phyloP scores from a whole-genome alignment of 352 stramenopile genomes.

The Pythium folliculosum region DNA sequence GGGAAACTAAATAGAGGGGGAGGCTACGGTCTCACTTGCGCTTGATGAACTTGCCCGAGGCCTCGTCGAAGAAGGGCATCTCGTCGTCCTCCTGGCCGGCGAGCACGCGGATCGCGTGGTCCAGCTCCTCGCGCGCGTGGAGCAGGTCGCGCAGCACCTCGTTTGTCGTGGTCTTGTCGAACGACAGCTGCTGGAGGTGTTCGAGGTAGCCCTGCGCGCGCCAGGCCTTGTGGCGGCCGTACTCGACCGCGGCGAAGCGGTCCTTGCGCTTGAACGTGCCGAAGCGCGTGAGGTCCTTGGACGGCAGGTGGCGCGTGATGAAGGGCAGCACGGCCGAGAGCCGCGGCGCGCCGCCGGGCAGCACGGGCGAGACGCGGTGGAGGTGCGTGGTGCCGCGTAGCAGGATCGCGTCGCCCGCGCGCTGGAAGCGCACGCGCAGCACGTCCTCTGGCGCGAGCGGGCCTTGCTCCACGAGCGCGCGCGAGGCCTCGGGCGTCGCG shows the following conservation, averaged over 20 bases:
- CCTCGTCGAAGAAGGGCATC: constrained; percentile 33
- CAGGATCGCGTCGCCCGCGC: constrained; percentile 25
- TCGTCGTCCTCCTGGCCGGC: constrained; percentile 27
- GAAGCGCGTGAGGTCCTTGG: constrained; percentile 28
- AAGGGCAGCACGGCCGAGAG: constrained; percentile 30
- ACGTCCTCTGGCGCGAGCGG: constrained; percentile 22
- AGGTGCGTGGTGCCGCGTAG: constrained; percentile 27
- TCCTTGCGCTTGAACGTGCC: constrained; percentile 33
- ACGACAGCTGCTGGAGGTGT: constrained; percentile 22
- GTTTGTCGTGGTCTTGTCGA: constrained; percentile 9
- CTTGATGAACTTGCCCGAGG: constrained; percentile 31
- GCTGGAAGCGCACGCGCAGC: constrained; percentile 25
- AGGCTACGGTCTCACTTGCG: constrained; percentile 7
- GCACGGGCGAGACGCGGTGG: constrained; percentile 26
- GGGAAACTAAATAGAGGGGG: neutral
- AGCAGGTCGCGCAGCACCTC: constrained; percentile 29
- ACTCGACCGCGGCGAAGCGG: constrained; percentile 29
- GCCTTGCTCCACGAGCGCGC: constrained; percentile 21
- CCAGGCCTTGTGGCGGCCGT: constrained; percentile 32
- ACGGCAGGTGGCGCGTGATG: constrained; percentile 27
- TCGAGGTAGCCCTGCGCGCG: constrained; percentile 23
- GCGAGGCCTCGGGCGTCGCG: constrained; percentile 14
- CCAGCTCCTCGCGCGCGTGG: constrained; percentile 18
- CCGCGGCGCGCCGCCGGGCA: constrained; percentile 19
- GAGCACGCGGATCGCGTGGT: constrained; percentile 31